Conservation (phyloP, 805 yeast species). For the Candida dendrica region DNA sequence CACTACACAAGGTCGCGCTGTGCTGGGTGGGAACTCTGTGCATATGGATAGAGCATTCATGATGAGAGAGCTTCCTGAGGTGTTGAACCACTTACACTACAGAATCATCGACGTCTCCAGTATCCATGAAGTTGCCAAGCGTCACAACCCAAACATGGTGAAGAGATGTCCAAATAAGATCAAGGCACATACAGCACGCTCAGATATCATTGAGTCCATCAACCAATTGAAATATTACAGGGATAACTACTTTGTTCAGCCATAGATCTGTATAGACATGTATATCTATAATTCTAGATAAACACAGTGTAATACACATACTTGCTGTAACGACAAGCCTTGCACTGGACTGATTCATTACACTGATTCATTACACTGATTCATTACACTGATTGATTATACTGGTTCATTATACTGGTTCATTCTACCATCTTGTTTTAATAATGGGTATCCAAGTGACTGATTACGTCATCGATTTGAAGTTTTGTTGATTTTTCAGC, state of each 20-base stretch:
- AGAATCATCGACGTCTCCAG: constrained; percentile 88
- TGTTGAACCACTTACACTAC: constrained; percentile 47
- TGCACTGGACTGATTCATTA: too few species aligned
- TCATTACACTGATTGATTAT: too few species aligned
- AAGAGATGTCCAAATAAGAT: constrained; percentile 53
- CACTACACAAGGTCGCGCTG: constrained; percentile 50
- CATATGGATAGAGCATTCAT: constrained; percentile 88
- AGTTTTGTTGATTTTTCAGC: too few species aligned
- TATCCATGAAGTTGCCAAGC: constrained; percentile 67
- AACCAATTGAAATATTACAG: constrained; percentile 73
- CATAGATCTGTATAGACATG: too few species aligned
- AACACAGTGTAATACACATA: too few species aligned
- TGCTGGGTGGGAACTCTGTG: constrained; percentile 86
- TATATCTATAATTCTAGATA: too few species aligned
- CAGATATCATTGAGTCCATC: constrained; percentile 87
- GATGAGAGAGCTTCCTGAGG: constrained; percentile 74
- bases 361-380: too few species aligned
- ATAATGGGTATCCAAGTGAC: too few species aligned
- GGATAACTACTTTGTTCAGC: constrained; percentile 48
- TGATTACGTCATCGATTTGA: too few species aligned
- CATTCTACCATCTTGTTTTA: too few species aligned
- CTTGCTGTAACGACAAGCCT: too few species aligned
- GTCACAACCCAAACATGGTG: constrained; percentile 68
- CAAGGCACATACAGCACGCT: constrained; percentile 76
- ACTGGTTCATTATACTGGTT: too few species aligned